These are phyloP conservation scores for Takakia lepidozioides DNA, from an alignment of 225 moss, liverwort and hornwort species.

Conservation along the genomic window DNA sequence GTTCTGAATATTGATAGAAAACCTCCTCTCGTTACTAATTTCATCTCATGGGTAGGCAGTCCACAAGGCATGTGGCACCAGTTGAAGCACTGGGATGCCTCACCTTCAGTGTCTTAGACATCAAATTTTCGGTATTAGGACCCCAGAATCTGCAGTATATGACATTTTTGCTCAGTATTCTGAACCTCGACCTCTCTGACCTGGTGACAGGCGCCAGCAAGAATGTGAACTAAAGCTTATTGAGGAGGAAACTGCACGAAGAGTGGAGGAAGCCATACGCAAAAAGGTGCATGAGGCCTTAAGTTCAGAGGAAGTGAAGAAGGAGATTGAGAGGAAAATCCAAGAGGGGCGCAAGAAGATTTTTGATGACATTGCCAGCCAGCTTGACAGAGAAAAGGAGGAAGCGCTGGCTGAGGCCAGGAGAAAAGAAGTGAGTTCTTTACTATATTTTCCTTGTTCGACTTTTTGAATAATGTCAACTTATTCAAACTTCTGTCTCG, in stretches of 20 bases:
- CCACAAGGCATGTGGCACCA: too few species aligned
- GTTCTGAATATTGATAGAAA: too few species aligned
- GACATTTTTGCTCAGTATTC: too few species aligned
- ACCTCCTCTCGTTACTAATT: too few species aligned
- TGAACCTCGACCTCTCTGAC: slow-evolving; percentile 18
- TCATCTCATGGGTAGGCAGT: too few species aligned
- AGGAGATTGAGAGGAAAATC: slow-evolving; percentile 64
- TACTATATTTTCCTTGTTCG: too few species aligned
- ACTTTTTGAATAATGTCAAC: too few species aligned
- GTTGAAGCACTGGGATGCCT: too few species aligned
- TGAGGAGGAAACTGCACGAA: slow-evolving; percentile 79
- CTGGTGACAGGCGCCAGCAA: slow-evolving; percentile 68
- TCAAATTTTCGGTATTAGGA: too few species aligned
- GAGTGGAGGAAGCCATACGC: slow-evolving; percentile 85
- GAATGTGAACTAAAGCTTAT: slow-evolving; percentile 81
- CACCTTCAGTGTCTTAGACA: too few species aligned
- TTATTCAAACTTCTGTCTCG: too few species aligned
- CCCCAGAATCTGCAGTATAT: too few species aligned
- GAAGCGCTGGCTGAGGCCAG: slow-evolving; percentile 69
- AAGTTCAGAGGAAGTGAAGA: slow-evolving; percentile 71
- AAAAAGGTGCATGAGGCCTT: slow-evolving; percentile 78
- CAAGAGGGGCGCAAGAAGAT: slow-evolving; percentile 81
- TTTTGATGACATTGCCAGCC: slow-evolving; percentile 65
- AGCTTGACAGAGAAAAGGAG: slow-evolving; percentile 72
- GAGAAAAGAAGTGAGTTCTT: slow-evolving; percentile 76